Base-by-base conservation (phyloP, 139 green algal genomes). In the Chlamydomonas sphaeroides region DNA sequence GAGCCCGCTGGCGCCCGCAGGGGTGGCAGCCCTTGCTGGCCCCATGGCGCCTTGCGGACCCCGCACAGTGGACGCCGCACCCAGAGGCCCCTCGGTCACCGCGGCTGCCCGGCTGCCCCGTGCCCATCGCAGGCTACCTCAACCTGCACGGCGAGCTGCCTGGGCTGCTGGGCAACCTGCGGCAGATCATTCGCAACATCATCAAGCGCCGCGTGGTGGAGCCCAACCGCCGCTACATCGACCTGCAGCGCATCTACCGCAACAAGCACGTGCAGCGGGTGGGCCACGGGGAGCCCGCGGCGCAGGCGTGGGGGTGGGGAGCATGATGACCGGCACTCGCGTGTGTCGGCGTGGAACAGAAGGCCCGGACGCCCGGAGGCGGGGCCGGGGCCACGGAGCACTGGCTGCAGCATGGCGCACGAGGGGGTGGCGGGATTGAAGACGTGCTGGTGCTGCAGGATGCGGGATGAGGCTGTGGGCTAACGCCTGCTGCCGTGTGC, bases 211-310 rank as follows among this genome's bases (percentile, higher is more conserved):
- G 78, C 18, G 11, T 88, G 51, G 84, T 88, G 69, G 84, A 88
- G 84, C 84, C 84, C 18, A 39, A 85, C 45, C 45, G 84, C 10
- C 35, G 38, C 15, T 83, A 65, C 30, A 5, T 88, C 25, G 84
- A 88, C 69, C 30, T 88, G 41, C 78, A 82, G 53, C 63, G 78
- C 26, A 70, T 88, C 15, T 88, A 85, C 63, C 69, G 62, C 45
- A 85, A 81, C 56, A 88, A 88, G 41, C 78, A 85, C 69, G 62
- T 88, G 59, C 61, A 77, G 48, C 73, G 82, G 77, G 84, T 88
- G 68, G 14, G 66, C 5, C 10, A 66, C 7, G 11, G 30, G 30
- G 5, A 66, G 56, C 15, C 48, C 48, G 48, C 15, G 48, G 15
- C 48, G n/a, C n/a, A n/a, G n/a, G n/a, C n/a, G n/a, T n/a, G n/a